Base-by-base conservation (phyloP, 179 eudicot species). In the Heliamphora pulchella region DNA sequence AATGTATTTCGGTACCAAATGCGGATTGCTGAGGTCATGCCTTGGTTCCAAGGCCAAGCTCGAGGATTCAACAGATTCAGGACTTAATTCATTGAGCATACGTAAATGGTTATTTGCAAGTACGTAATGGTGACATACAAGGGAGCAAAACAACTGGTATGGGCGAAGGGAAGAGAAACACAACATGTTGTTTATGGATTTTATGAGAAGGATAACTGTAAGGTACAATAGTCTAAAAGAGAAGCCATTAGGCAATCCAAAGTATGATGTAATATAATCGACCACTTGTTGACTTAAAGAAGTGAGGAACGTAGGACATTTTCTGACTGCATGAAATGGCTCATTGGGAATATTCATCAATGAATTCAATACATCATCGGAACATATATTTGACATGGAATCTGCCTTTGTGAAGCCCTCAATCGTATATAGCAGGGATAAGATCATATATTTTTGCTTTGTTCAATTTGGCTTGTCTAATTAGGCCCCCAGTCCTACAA, bases 281-380 rank as follows among this genome's bases (percentile, higher is more conserved):
- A 20, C 51, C 59, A 18, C 47, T 50, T 10, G 57, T 20, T 2
- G 61, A 22, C 39, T 17, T n/a, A n/a, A 71, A 39, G 74, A 71
- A 71, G 50, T 69, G 73, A 69, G 41, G 73, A 69, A 69, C n/a
- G 5, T 46, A 14, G 31, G 73, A 69, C 70, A 8, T 65, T 65
- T 14, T 9, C 70, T 48, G 13, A 55, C 73, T 68, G 1, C 50
- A 68, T 68, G 20, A 68, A 68, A 43, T 68, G 41, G 73, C 15
- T 46, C 20, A 46, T 44, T 14, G 18, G 41, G 22, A 69, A 44
- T 58, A 58, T 48, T 46, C 22, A 69, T 10, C 14, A 9, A 44
- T 44, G 3, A 11, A 67, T 3, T 15, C n/a, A 67, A 43, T 14
- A 11, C 8, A 11, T 67, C 46, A 43, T 39, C 3, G 31, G 46